Evolutionary conservation across 768 basidiomycete genomes (phyloP).

Genomic region (Macrolepiota albuminosa): DNA sequence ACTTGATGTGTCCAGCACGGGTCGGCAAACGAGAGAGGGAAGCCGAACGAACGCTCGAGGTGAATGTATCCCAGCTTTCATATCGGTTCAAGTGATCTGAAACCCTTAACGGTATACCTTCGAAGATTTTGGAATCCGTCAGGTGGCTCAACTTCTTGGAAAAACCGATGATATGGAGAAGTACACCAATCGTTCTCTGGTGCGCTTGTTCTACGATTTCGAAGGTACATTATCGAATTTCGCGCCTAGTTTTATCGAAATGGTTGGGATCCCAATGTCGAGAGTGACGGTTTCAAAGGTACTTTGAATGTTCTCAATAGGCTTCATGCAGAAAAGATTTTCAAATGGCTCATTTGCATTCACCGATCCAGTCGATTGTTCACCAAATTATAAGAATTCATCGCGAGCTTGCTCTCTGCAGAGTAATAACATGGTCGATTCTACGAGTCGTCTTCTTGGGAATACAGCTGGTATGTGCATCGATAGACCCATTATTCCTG

Average conservation of each 20-base stretch:
- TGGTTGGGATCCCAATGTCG: constrained; percentile 56
- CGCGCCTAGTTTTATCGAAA: constrained; percentile 55
- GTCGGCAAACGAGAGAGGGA: constrained; percentile 63
- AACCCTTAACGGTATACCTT: constrained; percentile 50
- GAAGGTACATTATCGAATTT: background rate
- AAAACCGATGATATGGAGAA: constrained; percentile 50
- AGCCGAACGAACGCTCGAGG: constrained; percentile 59
- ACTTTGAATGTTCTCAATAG: constrained; percentile 22
- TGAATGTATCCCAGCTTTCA: constrained; percentile 13
- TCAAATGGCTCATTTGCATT: constrained; percentile 57
- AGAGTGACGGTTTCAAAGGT: constrained; percentile 62
- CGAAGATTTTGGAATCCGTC: constrained; percentile 66
- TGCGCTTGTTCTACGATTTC: constrained; percentile 22
- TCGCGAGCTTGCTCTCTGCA: constrained; percentile 54
- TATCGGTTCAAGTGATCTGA: background rate
- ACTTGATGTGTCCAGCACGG: constrained; percentile 57
- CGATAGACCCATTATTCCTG: background rate
- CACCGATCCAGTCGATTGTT: constrained; percentile 55
- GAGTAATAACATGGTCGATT: constrained; percentile 50
- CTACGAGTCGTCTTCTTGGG: constrained; percentile 69
- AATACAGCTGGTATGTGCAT: constrained; percentile 58
- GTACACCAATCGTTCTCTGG: constrained; percentile 60
- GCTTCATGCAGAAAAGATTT: constrained; percentile 62
- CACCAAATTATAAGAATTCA: constrained; percentile 46
- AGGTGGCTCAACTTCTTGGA: constrained; percentile 61